Base-by-base conservation (phyloP, 1,284 basidiomycete species). In the Trichosporon sp. region DNA sequence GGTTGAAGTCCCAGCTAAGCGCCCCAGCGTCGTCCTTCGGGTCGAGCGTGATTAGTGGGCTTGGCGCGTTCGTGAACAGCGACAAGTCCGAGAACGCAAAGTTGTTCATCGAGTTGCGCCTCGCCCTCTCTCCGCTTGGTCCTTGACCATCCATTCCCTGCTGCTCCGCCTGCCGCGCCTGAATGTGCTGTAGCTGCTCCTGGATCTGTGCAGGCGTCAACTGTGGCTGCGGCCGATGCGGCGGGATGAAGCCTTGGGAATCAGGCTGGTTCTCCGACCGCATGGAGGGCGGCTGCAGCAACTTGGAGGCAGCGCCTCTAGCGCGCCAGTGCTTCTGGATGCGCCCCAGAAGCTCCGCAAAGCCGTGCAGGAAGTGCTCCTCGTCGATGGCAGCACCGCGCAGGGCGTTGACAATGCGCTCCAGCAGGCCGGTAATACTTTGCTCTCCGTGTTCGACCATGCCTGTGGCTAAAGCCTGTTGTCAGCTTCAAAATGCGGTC, bases 241-340 rank as follows among this genome's bases (percentile, higher is more conserved):
- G 29, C 29, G 27, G 56, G 6, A 31, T 8, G 56, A 60, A 31
- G 4, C 56, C 56, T 11, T n/a, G 27, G 2, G 29, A 3, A n/a
- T 60, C 56, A 2, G 56, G 56, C 31, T 60, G 27, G 18, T 31
- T 63, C 27, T 27, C 34, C 34, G 31, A 32, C 21, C 34, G 62
- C 62, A 63, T 63, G 7, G 34, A 38, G n/a, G 62, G 32, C 21
- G 32, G 34, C 21, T 38, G 62, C 6, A 23, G 21, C 12, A 31
- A n/a, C 35, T 35, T 21, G 23, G 62, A 23, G 8, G 62, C 13
- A 1, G 56, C 56, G 29, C 56, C 56, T 2, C 35, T 15, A 21
- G 62, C 23, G n/a, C 62, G 34, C 70, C 70, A 71, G 64, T 71
- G 70, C 63, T 71, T 71, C 21, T 68, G 67, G 1, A 71, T 63